Evolutionary conservation across 306 rosid genomes (phyloP).

Genomic region (Cicer arietinum): DNA sequence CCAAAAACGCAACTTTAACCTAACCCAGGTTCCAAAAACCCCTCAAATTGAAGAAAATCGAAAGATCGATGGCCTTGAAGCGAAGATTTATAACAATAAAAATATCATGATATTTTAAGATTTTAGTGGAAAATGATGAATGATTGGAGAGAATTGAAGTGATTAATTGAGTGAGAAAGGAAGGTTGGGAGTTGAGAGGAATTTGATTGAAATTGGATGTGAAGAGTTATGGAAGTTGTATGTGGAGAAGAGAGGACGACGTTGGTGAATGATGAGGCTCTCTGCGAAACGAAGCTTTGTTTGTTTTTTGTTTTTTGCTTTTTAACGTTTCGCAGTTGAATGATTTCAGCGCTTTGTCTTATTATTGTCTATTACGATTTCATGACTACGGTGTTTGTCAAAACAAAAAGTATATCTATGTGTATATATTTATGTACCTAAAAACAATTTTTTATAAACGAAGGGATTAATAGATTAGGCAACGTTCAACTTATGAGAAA

Average conservation of each 20-base stretch:
- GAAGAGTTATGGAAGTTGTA: neutral
- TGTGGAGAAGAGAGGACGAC: neutral
- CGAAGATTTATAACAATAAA: neutral
- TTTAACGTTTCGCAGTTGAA: no score
- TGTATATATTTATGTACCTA: no score
- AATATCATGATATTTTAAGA: neutral
- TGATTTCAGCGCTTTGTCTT: no score
- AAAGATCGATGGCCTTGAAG: constrained; percentile 3
- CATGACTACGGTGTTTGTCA: no score
- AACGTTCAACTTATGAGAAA: no score
- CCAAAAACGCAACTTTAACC: constrained; percentile 22
- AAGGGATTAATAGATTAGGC: no score
- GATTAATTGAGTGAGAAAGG: neutral
- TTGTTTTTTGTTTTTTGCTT: no score
- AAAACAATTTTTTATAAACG: no score
- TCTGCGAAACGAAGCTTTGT: no score
- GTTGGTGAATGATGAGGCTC: neutral
- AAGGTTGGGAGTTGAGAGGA: neutral
- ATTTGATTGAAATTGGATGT: neutral
- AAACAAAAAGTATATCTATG: no score
- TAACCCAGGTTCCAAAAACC: constrained; percentile 24
- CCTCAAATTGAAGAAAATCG: constrained; percentile 7
- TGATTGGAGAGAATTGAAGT: neutral
- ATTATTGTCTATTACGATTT: no score
- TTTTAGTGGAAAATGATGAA: neutral